phyloP scores from a whole-genome alignment of 371 early-diverging fungal species.

The Polyrhizophydium stewartii region DNA sequence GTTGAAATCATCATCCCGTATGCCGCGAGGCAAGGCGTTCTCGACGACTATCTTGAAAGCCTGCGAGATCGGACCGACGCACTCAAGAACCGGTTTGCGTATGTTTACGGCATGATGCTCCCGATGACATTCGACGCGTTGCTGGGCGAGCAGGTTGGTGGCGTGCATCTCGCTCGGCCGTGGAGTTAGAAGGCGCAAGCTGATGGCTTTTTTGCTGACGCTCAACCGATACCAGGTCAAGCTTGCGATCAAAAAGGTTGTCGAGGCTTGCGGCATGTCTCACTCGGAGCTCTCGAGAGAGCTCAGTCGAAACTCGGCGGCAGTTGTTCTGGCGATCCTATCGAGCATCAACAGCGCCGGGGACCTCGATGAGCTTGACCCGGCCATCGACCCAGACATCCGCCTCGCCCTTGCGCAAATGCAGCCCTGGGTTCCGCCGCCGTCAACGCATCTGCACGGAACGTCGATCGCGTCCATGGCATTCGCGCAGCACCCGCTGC shows the following conservation, averaged over 20 bases:
- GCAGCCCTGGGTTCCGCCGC: not conserved
- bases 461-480: not conserved
- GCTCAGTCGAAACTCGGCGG: not conserved
- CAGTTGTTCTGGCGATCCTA: not conserved
- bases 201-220: not conserved
- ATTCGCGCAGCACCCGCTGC: not conserved
- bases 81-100: not conserved
- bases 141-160: not conserved
- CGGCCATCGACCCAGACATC: not conserved
- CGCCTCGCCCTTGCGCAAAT: not conserved
- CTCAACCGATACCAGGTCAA: not conserved
- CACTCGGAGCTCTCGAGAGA: not conserved
- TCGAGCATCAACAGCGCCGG: not conserved
- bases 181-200: not conserved
- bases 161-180: not conserved
- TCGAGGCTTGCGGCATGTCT: not conserved
- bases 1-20: not conserved
- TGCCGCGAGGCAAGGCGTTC: not conserved
- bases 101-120: not conserved
- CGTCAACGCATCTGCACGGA: not conserved
- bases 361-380: not conserved
- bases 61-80: not conserved
- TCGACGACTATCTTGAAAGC: not conserved
- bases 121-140: not conserved
- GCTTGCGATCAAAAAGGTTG: not conserved